Evolutionary conservation across 495 filamentous ascomycete genomes (phyloP).

Genomic region (Astrothelium subdiscretum): DNA sequence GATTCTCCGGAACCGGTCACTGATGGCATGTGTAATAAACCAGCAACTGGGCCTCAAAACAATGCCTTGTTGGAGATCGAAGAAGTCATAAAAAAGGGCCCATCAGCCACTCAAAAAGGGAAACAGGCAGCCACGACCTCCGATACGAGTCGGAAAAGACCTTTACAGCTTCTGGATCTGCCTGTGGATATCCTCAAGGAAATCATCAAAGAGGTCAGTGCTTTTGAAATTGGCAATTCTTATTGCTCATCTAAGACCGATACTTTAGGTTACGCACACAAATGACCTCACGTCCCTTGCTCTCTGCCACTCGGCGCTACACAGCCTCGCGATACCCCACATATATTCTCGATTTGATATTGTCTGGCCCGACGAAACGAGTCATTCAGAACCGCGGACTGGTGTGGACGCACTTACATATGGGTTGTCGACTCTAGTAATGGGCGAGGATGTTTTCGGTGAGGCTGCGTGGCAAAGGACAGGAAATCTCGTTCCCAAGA

Average conservation of each 20-base stretch:
- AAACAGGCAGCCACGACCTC: conserved; percentile 14
- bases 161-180: conserved; percentile 56
- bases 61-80: neutral
- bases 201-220: conserved; percentile 74
- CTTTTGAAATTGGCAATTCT: neutral
- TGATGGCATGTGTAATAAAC: neutral
- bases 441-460: conserved; percentile 63
- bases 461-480: conserved; percentile 26
- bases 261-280: conserved; percentile 62
- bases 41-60: neutral
- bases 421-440: conserved; percentile 74
- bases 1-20: neutral
- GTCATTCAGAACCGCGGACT: conserved; percentile 50
- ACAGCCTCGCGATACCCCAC: conserved; percentile 65
- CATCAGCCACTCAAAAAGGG: conserved; percentile 20
- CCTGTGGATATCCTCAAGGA: conserved; percentile 79
- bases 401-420: conserved; percentile 89
- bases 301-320: conserved; percentile 72
- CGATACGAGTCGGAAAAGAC: conserved; percentile 22
- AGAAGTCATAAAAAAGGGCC: neutral
- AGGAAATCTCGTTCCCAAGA: conserved; percentile 18
- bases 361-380: conserved; percentile 72
- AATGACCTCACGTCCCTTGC: conserved; percentile 81
- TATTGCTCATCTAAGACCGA: neutral
- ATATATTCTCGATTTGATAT: conserved; percentile 94